A percentile compares a stretch with the other conserved stretches of the same genome.
Evolutionary conservation across 768 basidiomycete genomes (phyloP).

Genomic region (Hydnum rufescens): DNA sequence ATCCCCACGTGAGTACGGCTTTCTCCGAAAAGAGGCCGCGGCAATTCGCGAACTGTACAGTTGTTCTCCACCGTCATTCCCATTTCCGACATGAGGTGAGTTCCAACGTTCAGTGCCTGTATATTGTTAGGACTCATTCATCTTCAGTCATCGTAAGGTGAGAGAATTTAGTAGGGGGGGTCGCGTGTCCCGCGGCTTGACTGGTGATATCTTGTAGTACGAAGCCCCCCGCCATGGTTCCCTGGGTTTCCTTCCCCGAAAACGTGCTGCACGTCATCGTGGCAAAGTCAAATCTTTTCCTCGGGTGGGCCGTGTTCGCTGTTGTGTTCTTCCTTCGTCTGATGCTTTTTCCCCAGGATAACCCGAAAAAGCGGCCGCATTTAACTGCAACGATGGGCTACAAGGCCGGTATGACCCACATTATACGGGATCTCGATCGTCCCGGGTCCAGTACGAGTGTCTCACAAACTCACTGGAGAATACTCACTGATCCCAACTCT

Average conservation of each 20-base stretch:
- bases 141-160: background rate
- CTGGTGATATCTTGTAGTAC: constrained; percentile 32
- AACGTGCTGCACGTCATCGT: constrained; percentile 90
- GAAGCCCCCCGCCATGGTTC: constrained; percentile 98
- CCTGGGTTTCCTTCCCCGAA: constrained; percentile 90
- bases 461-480: background rate
- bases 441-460: constrained; percentile 79
- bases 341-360: constrained; percentile 42
- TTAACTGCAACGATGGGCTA: constrained; percentile 98
- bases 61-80: background rate
- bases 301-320: constrained; percentile 36
- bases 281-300: constrained; percentile 99
- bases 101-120: background rate
- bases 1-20: too few species aligned
- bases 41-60: too few species aligned
- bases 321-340: constrained; percentile 12
- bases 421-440: constrained; percentile 97
- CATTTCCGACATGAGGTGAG: background rate
- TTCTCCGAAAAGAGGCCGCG: too few species aligned
- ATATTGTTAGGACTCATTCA: background rate
- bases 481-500: background rate
- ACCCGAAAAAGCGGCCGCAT: constrained; percentile 97
- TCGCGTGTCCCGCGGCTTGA: background rate
- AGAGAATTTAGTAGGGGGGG: background rate
- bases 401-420: constrained; percentile 99